These are phyloP conservation scores for Chlamydomonas incerta DNA, from an alignment of 139 green algal genomes.

Conservation along the genomic window DNA sequence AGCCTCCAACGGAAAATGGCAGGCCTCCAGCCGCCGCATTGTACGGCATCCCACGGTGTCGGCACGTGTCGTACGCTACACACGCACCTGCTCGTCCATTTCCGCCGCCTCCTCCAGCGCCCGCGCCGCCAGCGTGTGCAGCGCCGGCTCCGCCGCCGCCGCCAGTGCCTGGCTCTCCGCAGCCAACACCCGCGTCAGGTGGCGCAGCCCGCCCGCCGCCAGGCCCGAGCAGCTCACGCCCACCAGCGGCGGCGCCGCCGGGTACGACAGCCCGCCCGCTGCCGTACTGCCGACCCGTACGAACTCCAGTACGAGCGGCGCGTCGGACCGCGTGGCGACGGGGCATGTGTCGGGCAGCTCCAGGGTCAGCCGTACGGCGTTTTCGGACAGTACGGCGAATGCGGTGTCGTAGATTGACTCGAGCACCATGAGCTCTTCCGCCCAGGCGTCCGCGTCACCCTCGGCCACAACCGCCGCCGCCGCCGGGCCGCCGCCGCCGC, in stretches of 20 bases:
- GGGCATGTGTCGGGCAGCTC: slow-evolving; percentile 37
- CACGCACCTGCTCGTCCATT: slow-evolving; percentile 1
- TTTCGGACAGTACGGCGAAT: slow-evolving; percentile 39
- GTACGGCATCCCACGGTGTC: too few species aligned
- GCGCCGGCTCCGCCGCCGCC: slow-evolving; percentile 49
- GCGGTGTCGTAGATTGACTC: slow-evolving; percentile 77
- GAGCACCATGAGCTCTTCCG: slow-evolving; percentile 80
- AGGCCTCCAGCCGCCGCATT: too few species aligned
- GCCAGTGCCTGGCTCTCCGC: too few species aligned
- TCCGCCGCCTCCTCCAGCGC: slow-evolving; percentile 48
- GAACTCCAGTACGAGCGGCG: slow-evolving; percentile 53
- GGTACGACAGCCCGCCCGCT: slow-evolving; percentile 52
- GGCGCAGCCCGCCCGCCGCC: slow-evolving; percentile 45
- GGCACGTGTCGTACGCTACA: too few species aligned
- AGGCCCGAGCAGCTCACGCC: slow-evolving; percentile 49
- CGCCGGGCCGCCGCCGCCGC: not conserved
- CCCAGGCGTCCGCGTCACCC: slow-evolving; percentile 50
- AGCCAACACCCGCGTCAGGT: slow-evolving; percentile 60
- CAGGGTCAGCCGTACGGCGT: slow-evolving; percentile 40
- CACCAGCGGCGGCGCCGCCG: slow-evolving; percentile 59
- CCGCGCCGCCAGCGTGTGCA: slow-evolving; percentile 69
- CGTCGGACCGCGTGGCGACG: slow-evolving; percentile 22
- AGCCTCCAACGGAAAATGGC: too few species aligned
- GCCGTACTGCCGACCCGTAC: too few species aligned
- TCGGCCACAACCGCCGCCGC: not conserved